Evolutionary conservation across 352 stramenopile species (phyloP).

Genomic region (Saprolegnia diclina): DNA sequence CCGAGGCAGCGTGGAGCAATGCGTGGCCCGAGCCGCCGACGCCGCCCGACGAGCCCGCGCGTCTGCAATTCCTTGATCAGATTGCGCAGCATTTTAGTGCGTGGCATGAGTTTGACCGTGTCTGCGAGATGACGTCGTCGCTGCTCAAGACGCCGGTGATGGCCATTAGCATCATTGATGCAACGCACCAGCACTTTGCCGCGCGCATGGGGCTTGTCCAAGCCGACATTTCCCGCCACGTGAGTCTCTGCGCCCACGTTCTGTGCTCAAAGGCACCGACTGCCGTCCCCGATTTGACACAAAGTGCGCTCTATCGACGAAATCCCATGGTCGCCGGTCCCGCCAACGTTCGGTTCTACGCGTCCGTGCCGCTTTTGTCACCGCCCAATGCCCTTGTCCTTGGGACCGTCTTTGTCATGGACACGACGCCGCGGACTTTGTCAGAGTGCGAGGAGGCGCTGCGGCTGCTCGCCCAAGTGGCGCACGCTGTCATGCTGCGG

Average conservation of each 20-base stretch:
- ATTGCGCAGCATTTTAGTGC: constrained; percentile 54
- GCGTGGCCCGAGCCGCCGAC: constrained; percentile 58
- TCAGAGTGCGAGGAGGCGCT: neutral
- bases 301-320: constrained; percentile 78
- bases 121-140: constrained; percentile 75
- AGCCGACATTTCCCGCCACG: constrained; percentile 47
- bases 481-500: constrained; percentile 1
- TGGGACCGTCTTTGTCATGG: constrained; percentile 21
- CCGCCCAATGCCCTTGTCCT: neutral
- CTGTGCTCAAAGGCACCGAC: constrained; percentile 45
- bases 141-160: constrained; percentile 64
- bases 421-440: neutral
- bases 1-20: constrained; percentile 33
- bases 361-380: constrained; percentile 47
- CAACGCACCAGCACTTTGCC: constrained; percentile 64
- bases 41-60: constrained; percentile 47
- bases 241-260: constrained; percentile 60
- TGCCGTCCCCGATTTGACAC: constrained; percentile 71
- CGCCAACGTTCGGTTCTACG: constrained; percentile 91
- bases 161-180: constrained; percentile 59
- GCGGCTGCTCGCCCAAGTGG: neutral
- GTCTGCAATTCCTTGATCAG: constrained; percentile 43
- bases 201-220: constrained; percentile 63
- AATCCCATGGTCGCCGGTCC: constrained; percentile 88
- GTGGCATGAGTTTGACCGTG: constrained; percentile 63